These are phyloP conservation scores for Trametes villosa DNA, from an alignment of 768 basidiomycete genomes.

Conservation along the genomic window DNA sequence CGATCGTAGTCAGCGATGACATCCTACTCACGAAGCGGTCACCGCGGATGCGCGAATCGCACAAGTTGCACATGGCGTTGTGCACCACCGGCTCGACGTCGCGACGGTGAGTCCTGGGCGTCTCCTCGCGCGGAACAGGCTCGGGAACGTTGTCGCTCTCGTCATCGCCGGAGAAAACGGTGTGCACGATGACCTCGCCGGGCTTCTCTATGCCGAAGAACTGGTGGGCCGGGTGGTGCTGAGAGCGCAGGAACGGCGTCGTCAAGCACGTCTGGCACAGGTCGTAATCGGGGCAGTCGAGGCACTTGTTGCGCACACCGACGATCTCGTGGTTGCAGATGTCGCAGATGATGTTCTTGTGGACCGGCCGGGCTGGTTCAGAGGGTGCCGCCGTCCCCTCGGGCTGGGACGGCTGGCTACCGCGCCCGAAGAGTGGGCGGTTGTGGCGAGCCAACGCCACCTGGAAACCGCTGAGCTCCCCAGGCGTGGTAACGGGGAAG, in stretches of 20 bases:
- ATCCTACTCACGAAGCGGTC: slow-evolving; percentile 66
- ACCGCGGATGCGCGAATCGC: slow-evolving; percentile 71
- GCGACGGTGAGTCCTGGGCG: not conserved
- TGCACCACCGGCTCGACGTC: slow-evolving; percentile 48
- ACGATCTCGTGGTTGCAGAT: slow-evolving; percentile 57
- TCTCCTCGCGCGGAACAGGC: not conserved
- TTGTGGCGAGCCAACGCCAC: slow-evolving; percentile 6
- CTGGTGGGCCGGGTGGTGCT: slow-evolving; percentile 58
- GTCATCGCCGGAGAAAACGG: slow-evolving; percentile 50
- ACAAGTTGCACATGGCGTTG: slow-evolving; percentile 74
- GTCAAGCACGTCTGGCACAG: slow-evolving; percentile 27
- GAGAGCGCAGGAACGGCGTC: slow-evolving; percentile 15
- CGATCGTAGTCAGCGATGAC: not conserved
- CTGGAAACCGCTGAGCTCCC: not conserved
- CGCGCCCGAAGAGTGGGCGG: slow-evolving; percentile 6
- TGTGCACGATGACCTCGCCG: slow-evolving; percentile 67
- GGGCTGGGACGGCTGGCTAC: not conserved
- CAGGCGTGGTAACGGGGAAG: slow-evolving; percentile 23
- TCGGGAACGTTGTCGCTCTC: slow-evolving; percentile 28
- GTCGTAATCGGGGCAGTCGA: slow-evolving; percentile 61
- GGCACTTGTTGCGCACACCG: slow-evolving; percentile 79
- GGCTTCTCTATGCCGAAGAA: slow-evolving; percentile 74
- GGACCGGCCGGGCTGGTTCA: slow-evolving; percentile 32
- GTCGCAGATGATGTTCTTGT: slow-evolving; percentile 69
- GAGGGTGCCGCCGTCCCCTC: not conserved